Conservation (phyloP, 2,329 filamentous ascomycete species). For the Colletotrichum sp. region DNA sequence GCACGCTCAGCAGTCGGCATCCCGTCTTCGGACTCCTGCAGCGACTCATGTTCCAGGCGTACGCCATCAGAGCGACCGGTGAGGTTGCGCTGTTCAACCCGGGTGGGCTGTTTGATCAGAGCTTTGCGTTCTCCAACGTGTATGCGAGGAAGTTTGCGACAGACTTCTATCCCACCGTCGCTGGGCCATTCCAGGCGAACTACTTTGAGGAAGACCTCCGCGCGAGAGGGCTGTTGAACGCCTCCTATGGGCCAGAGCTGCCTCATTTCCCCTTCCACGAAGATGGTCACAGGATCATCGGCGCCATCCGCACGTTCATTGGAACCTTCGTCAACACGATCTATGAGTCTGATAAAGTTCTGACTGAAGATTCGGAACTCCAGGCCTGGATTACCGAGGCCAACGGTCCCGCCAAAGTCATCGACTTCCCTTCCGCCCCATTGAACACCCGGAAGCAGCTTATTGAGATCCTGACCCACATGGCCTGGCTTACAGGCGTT, state of each 20-base stretch:
- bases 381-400: background rate
- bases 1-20: slow-evolving; percentile 50
- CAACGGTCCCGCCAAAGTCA: background rate
- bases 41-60: background rate
- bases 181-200: background rate
- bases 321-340: background rate
- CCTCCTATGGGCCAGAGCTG: background rate
- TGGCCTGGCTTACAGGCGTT: background rate
- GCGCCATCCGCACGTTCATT: background rate
- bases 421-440: background rate
- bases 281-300: background rate
- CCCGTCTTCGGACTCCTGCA: slow-evolving; percentile 43
- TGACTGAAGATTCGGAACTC: background rate
- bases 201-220: background rate
- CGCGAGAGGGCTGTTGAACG: background rate
- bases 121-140: background rate
- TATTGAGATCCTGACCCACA: background rate
- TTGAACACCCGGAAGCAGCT: background rate
- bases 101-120: background rate
- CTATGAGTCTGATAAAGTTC: background rate
- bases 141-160: background rate
- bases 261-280: background rate
- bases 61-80: background rate
- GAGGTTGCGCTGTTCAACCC: background rate
- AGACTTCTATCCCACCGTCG: background rate